Conservation (phyloP, 768 basidiomycete genomes). For the Termitomyces titanicus region DNA sequence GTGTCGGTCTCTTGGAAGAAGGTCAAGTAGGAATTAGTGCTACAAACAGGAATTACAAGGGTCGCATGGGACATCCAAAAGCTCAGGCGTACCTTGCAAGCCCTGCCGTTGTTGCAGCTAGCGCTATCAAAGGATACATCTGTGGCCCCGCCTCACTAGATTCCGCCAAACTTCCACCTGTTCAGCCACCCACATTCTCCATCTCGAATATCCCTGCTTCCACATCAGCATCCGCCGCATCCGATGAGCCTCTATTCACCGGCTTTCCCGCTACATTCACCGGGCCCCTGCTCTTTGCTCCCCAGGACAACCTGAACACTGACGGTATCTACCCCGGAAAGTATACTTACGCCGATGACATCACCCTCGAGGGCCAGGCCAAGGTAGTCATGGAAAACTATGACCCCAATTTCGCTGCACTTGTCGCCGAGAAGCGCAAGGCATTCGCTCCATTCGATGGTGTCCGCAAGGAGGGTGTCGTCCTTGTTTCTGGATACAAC, state of each 20-base stretch:
- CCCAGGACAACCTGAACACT: slow-evolving; percentile 97
- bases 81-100: slow-evolving; percentile 95
- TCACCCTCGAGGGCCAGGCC: slow-evolving; percentile 91
- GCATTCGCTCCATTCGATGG: slow-evolving; percentile 17
- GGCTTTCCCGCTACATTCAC: slow-evolving; percentile 83
- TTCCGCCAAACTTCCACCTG: slow-evolving; percentile 42
- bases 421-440: slow-evolving; percentile 51
- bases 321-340: slow-evolving; percentile 99
- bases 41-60: slow-evolving; percentile 99
- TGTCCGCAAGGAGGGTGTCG: slow-evolving; percentile 52
- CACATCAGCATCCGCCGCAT: slow-evolving; percentile 24
- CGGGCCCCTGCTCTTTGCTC: slow-evolving; percentile 87
- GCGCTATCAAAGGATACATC: slow-evolving; percentile 90
- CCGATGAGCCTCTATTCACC: slow-evolving; percentile 64
- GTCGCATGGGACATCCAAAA: slow-evolving; percentile 95
- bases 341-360: slow-evolving; percentile 99
- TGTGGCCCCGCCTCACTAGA: slow-evolving; percentile 75
- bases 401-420: slow-evolving; percentile 79
- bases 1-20: slow-evolving; percentile 88
- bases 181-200: slow-evolving; percentile 55
- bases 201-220: slow-evolving; percentile 32
- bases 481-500: slow-evolving; percentile 94
- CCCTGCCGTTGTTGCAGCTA: slow-evolving; percentile 96
- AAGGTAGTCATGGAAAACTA: slow-evolving; percentile 99
- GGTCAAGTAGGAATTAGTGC: slow-evolving; percentile 96